A percentile compares a stretch with the other conserved stretches of the same genome.
phyloP scores from a whole-genome alignment of 345 rosid species.

The Syzygium grande region DNA sequence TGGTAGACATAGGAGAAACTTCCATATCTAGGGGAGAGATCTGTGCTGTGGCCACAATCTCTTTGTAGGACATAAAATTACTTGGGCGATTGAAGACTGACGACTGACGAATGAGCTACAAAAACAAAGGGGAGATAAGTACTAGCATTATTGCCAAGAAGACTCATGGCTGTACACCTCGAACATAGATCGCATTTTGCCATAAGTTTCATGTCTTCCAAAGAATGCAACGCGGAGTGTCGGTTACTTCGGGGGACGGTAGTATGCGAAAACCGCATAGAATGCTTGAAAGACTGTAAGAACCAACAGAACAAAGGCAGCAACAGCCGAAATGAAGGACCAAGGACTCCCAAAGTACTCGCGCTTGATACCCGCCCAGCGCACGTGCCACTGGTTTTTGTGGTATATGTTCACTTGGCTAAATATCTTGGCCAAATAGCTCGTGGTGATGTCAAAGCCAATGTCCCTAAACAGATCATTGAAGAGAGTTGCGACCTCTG shows the following conservation, averaged over 20 bases:
- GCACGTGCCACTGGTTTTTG: no score
- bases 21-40: no score
- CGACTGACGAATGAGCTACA: no score
- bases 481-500: constrained; percentile 8
- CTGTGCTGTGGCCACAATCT: no score
- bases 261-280: background rate
- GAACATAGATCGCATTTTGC: no score
- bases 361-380: background rate
- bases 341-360: background rate
- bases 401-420: no score
- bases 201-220: background rate
- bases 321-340: background rate
- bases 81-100: no score
- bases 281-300: background rate
- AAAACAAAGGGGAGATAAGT: no score
- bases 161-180: no score
- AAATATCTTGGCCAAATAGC: background rate
- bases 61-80: no score
- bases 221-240: background rate
- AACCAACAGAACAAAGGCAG: background rate
- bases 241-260: background rate
- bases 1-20: no score
- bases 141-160: no score
- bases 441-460: constrained; percentile 8
- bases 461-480: constrained; percentile 29